Evolutionary conservation across 306 rosid genomes (phyloP).

Genomic region (Sicyos baderoa): DNA sequence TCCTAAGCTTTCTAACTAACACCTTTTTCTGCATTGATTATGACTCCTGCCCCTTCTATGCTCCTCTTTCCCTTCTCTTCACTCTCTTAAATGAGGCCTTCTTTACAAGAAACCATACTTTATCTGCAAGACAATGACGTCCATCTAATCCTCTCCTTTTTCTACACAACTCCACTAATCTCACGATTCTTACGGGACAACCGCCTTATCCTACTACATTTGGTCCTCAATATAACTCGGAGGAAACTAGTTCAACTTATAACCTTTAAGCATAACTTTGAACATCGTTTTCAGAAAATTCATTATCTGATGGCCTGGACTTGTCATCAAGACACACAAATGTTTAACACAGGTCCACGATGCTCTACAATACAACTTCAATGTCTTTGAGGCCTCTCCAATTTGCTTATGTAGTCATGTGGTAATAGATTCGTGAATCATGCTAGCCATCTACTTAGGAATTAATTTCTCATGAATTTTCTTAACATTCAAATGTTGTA

Average conservation of each 20-base stretch:
- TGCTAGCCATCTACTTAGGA: too few species aligned
- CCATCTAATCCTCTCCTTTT: conserved; percentile 5
- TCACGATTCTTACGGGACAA: too few species aligned
- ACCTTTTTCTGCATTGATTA: conserved; percentile 14
- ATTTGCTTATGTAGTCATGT: too few species aligned
- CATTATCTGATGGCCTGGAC: conserved; percentile 20
- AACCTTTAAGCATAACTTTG: conserved; percentile 38
- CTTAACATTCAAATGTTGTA: too few species aligned
- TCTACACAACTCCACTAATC: too few species aligned
- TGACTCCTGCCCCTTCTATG: not conserved
- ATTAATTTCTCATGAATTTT: too few species aligned
- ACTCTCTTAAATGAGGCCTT: conserved; percentile 12
- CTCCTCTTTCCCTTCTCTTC: not conserved
- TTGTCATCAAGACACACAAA: conserved; percentile 30
- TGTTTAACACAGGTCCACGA: conserved; percentile 57
- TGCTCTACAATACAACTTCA: conserved; percentile 59
- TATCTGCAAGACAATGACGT: conserved; percentile 14
- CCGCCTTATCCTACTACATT: too few species aligned
- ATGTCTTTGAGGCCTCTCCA: conserved; percentile 73
- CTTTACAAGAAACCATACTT: not conserved
- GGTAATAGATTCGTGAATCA: too few species aligned
- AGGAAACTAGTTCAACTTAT: too few species aligned
- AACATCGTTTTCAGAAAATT: conserved; percentile 39
- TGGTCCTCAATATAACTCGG: too few species aligned
- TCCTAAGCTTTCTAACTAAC: conserved; percentile 17